Conservation (phyloP, 169 alveolate genomes). For the Plasmodium relictum region DNA sequence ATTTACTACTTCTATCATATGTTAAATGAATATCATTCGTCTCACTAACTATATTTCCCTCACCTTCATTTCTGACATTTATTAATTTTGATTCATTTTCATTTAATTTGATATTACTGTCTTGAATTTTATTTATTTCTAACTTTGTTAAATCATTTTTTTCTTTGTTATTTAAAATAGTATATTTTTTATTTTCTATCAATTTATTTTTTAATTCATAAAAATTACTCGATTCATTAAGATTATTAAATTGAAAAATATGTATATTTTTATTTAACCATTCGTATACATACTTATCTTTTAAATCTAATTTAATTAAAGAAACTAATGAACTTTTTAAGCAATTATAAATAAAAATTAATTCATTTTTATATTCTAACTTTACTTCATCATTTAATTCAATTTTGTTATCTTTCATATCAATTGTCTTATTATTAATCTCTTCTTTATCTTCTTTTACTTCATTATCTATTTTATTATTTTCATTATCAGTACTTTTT, state of each 20-base stretch:
- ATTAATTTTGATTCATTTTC: neutral
- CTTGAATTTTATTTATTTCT: neutral
- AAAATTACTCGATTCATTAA: too few relatives aligned
- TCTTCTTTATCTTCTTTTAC: neutral
- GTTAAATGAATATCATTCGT: neutral
- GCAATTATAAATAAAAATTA: conserved; percentile 53
- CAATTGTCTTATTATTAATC: neutral
- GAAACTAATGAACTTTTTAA: conserved; percentile 64
- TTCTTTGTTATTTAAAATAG: neutral
- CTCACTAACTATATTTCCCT: neutral
- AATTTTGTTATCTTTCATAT: neutral
- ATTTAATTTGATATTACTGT: neutral
- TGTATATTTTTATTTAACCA: conserved; percentile 48
- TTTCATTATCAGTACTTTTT: neutral
- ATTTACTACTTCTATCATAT: neutral
- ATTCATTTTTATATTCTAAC: conserved; percentile 30
- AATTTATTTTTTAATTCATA: too few relatives aligned
- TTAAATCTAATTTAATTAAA: conserved; percentile 50
- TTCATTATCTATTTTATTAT: neutral
- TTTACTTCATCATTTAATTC: neutral
- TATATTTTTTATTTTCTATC: too few relatives aligned
- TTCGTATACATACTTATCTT: conserved; percentile 55
- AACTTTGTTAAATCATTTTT: neutral
- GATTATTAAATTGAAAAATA: conserved; percentile 19
- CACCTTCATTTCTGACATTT: neutral